These are phyloP conservation scores for Dryadomyces quercivorus DNA, from an alignment of 2,329 filamentous ascomycete genomes.

Conservation along the genomic window DNA sequence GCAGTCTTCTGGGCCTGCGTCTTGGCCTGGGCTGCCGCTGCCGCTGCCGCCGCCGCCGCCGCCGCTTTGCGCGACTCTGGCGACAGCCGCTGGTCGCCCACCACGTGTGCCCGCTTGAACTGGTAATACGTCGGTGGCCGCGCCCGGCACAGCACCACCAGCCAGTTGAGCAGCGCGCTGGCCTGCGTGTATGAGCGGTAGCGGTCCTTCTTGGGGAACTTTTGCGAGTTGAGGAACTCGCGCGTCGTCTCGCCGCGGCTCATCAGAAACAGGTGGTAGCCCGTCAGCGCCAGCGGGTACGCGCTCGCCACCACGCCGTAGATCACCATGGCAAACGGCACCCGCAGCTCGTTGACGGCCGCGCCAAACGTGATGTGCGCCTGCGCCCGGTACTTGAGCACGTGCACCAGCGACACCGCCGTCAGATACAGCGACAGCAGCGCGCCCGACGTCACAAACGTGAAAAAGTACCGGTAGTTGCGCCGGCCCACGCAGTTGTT, in stretches of 20 bases:
- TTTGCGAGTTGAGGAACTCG: constrained; percentile 92
- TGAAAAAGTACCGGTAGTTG: constrained; percentile 97
- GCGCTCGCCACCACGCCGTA: constrained; percentile 63
- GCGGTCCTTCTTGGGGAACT: constrained; percentile 83
- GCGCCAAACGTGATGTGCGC: constrained; percentile 54
- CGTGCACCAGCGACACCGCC: constrained; percentile 66
- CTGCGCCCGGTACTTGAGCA: constrained; percentile 57
- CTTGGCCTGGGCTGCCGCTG: too few species aligned
- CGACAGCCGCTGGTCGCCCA: constrained; percentile 78
- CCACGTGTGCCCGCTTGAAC: constrained; percentile 66
- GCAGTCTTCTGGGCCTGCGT: not conserved
- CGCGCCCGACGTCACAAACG: constrained; percentile 72
- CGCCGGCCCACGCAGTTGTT: constrained; percentile 96
- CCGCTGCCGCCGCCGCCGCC: too few species aligned
- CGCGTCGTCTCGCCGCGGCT: constrained; percentile 86
- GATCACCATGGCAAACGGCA: constrained; percentile 80
- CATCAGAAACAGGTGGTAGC: constrained; percentile 87
- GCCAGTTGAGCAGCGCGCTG: constrained; percentile 63
- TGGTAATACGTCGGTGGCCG: constrained; percentile 78
- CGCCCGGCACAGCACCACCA: constrained; percentile 69
- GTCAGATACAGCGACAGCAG: constrained; percentile 66
- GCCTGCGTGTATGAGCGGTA: constrained; percentile 83
- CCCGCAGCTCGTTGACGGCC: constrained; percentile 58
- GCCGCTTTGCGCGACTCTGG: constrained; percentile 20
- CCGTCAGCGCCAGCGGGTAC: constrained; percentile 74